Base-by-base conservation (phyloP, 2,329 filamentous ascomycete genomes). In the Coniosporium uncinatum region DNA sequence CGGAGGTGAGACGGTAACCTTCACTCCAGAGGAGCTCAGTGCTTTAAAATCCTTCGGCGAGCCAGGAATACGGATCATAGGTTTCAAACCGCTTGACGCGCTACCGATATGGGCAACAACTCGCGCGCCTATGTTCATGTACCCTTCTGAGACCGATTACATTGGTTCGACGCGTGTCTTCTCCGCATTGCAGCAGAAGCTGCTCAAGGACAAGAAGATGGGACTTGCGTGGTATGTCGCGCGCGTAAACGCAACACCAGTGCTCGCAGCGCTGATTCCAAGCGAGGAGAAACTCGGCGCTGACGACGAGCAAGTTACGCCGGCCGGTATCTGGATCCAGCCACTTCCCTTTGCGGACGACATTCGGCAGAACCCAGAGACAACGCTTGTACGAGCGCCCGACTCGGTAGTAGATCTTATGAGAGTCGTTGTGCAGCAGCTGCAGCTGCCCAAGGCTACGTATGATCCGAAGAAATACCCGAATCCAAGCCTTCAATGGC, bases 131-230 rank as follows among this genome's bases (percentile, higher is more conserved):
- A 88, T 81, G 0, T 98, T 96, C 61, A 87, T 98, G 44, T 97
- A 95, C 55, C 93, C 93, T 0, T 93, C 85, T 16, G 93, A 98
- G 63, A 83, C 89, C 48, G 85, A 88, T 46, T 95, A 82, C 52
- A 76, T 96, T 20, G 93, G 93, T 17, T 97, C 90, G 2, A 94
- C 89, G 0, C 82, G 93, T 5, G 89, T 95, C 3, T 98, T 97
- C 59, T 83, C 90, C 3, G 88, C 93, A 0, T 67, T 98, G 18
- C 89, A 94, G 67, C 83, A 89, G 53, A 97, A 95, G 57, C 73
- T 98, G 2, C 64, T 91, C 4, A 79, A 80, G 42, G 80, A 84
- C 37, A 73, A 88, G 39, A 95, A 91, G 55, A 78, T 96, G 53
- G 93, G 79, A 2, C 66, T 98, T 8, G 88, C 86, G 1, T 98